These are phyloP conservation scores for Trapa incisa DNA, from an alignment of 345 rosid species.

Conservation along the genomic window DNA sequence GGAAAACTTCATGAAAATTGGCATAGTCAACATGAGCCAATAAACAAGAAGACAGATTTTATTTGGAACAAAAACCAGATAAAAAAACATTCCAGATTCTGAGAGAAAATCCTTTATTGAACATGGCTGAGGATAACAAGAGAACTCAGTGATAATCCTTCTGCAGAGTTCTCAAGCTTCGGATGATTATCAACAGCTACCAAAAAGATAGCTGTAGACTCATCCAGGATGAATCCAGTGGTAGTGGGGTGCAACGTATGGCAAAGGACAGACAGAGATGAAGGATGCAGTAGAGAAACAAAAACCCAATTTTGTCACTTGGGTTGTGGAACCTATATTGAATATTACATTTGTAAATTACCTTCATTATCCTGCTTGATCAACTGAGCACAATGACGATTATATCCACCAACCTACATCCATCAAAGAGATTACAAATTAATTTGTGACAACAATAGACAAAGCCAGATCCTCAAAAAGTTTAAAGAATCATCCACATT, in stretches of 20 bases:
- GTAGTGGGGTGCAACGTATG: not conserved
- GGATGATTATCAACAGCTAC: not conserved
- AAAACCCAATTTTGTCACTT: not conserved
- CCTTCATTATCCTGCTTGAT: slow-evolving; percentile 28
- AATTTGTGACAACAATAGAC: not conserved
- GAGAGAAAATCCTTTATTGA: not conserved
- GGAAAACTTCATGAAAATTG: not conserved
- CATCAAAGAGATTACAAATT: not conserved
- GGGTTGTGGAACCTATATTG: not conserved
- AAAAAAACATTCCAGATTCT: not conserved
- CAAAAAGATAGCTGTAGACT: not conserved
- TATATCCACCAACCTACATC: slow-evolving; percentile 19
- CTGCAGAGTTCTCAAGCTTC: not conserved
- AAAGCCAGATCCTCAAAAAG: not conserved
- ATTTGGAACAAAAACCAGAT: no score
- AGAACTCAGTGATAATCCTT: not conserved
- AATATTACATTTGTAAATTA: not conserved
- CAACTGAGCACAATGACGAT: slow-evolving; percentile 22
- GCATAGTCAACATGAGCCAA: not conserved
- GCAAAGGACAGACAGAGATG: not conserved
- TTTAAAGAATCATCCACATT: not conserved
- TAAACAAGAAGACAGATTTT: not conserved
- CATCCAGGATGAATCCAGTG: not conserved
- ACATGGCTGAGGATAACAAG: not conserved
- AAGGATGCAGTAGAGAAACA: slow-evolving; percentile 9